These are phyloP conservation scores for Colletotrichum salicis DNA, from an alignment of 2,329 filamentous ascomycete species.

Conservation along the genomic window DNA sequence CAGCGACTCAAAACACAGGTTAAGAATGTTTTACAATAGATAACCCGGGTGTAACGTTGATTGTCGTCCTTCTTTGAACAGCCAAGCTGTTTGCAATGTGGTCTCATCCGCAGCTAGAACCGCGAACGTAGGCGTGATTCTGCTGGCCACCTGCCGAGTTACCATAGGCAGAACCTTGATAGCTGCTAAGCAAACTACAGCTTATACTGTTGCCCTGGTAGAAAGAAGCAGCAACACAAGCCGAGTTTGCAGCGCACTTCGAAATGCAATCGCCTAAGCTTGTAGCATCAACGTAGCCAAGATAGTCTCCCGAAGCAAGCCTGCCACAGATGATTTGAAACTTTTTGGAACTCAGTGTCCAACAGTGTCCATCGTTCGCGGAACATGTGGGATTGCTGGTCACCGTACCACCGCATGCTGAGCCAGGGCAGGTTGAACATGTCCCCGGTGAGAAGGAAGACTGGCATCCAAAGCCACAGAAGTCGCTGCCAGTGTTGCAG, in stretches of 20 bases:
- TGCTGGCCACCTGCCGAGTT: slow-evolving; percentile 25
- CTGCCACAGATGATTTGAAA: slow-evolving; percentile 27
- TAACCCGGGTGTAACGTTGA: too few relatives aligned
- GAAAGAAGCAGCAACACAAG: slow-evolving; percentile 21
- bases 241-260: slow-evolving; percentile 14
- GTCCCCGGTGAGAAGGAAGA: slow-evolving; percentile 14
- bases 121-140: slow-evolving; percentile 21
- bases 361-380: slow-evolving; percentile 16
- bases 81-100: too few relatives aligned
- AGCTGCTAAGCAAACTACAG: slow-evolving; percentile 19
- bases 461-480: slow-evolving; percentile 36
- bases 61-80: too few relatives aligned
- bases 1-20: too few relatives aligned
- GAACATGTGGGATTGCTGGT: slow-evolving; percentile 18
- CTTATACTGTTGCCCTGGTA: slow-evolving; percentile 8
- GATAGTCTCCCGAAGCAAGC: slow-evolving; percentile 17
- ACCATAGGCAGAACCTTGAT: slow-evolving; percentile 12
- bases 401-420: slow-evolving; percentile 15
- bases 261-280: slow-evolving; percentile 28
- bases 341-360: slow-evolving; percentile 22
- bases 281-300: slow-evolving; percentile 1
- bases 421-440: slow-evolving; percentile 15
- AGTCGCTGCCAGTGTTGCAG: slow-evolving; percentile 34
- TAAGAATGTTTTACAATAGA: too few relatives aligned
- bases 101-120: slow-evolving; percentile 9